Evolutionary conservation across 768 basidiomycete species (phyloP).

Genomic region (Termitomyces sp.): DNA sequence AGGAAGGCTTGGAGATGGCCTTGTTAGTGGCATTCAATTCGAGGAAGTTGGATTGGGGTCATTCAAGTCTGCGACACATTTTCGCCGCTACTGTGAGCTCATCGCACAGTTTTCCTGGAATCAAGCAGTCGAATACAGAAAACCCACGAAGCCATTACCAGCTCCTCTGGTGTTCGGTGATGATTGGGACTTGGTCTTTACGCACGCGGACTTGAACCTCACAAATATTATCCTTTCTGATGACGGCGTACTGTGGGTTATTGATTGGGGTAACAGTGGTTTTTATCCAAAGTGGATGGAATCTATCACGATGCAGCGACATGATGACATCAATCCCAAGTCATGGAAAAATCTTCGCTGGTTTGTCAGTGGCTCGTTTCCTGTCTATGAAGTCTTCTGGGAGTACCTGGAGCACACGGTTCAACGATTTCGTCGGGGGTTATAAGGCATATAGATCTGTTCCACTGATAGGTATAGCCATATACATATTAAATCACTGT

Average conservation of each 20-base stretch:
- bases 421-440: not conserved
- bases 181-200: slow-evolving; percentile 19
- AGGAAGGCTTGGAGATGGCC: slow-evolving; percentile 1
- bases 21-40: slow-evolving; percentile 4
- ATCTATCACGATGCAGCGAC: slow-evolving; percentile 9
- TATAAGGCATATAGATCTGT: not conserved
- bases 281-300: slow-evolving; percentile 28
- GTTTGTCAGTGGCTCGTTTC: slow-evolving; percentile 2
- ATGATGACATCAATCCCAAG: not conserved
- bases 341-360: slow-evolving; percentile 2
- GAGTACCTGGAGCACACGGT: not conserved
- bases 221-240: slow-evolving; percentile 24
- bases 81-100: slow-evolving; percentile 1
- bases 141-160: not conserved
- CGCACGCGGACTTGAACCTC: slow-evolving; percentile 26
- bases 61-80: slow-evolving; percentile 4
- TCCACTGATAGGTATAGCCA: not conserved
- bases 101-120: not conserved
- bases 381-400: slow-evolving; percentile 1
- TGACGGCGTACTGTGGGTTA: slow-evolving; percentile 26
- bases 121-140: not conserved
- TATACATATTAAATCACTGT: not conserved
- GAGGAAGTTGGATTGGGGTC: slow-evolving; percentile 1
- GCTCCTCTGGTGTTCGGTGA: slow-evolving; percentile 1
- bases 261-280: slow-evolving; percentile 28